phyloP scores from a whole-genome alignment of 768 basidiomycete genomes.

The Tulasnella sp. region DNA sequence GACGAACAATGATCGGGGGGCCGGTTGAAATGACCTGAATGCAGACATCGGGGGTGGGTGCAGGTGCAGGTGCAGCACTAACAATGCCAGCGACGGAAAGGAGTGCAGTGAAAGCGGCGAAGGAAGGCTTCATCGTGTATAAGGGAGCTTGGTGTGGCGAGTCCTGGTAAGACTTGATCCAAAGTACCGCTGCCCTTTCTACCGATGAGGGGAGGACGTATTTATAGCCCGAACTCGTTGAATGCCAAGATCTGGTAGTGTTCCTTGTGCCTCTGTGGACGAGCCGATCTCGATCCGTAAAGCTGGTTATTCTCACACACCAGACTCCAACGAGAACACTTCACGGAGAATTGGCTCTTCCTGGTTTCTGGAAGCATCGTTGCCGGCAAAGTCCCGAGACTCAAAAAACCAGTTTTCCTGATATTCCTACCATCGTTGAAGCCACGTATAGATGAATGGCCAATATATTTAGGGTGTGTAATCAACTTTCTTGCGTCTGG shows the following conservation, averaged over 20 bases:
- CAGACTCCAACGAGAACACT: background rate
- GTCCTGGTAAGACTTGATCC: background rate
- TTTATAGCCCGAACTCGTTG: background rate
- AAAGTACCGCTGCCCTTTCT: background rate
- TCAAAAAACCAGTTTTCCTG: background rate
- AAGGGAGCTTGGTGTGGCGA: background rate
- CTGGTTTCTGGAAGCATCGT: background rate
- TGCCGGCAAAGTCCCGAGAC: conserved; percentile 2
- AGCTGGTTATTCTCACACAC: background rate
- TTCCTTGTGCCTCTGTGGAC: background rate
- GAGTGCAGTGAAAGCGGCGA: background rate
- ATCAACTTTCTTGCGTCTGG: background rate
- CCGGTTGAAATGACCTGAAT: background rate
- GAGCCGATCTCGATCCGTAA: background rate
- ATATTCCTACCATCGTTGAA: background rate
- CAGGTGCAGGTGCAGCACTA: background rate
- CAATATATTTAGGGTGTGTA: too few relatives aligned
- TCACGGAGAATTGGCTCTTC: background rate
- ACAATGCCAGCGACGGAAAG: background rate
- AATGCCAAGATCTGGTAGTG: background rate
- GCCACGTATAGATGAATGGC: background rate
- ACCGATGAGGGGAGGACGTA: background rate
- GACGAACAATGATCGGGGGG: background rate
- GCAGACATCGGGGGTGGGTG: background rate
- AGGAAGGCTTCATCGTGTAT: background rate